These are phyloP conservation scores for Cytospora paraplurivora DNA, from an alignment of 2,329 filamentous ascomycete genomes.

Conservation along the genomic window DNA sequence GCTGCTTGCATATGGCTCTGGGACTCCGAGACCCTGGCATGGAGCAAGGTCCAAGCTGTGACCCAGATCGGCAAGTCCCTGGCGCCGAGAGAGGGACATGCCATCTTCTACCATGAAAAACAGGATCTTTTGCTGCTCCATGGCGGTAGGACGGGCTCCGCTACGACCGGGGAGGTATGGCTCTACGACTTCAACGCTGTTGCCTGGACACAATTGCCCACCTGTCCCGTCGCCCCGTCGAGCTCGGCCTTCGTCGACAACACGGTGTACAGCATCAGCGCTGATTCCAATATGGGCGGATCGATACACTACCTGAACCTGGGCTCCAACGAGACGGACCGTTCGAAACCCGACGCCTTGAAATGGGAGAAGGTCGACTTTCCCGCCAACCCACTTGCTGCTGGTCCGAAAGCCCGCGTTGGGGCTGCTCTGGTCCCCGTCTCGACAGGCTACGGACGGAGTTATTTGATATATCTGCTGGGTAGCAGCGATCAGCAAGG, in stretches of 20 bases:
- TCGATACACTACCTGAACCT: constrained; percentile 42
- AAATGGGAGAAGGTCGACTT: constrained; percentile 43
- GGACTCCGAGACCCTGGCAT: constrained; percentile 40
- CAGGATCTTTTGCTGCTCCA: constrained; percentile 55
- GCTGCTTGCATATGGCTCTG: constrained; percentile 42
- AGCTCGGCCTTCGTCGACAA: constrained; percentile 47
- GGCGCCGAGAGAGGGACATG: constrained; percentile 37
- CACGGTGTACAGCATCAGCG: constrained; percentile 50
- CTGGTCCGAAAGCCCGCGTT: constrained; percentile 46
- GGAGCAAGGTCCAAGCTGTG: constrained; percentile 38
- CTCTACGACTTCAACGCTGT: constrained; percentile 51
- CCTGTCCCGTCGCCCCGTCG: constrained; percentile 42
- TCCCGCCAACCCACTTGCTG: constrained; percentile 41
- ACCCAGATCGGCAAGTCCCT: constrained; percentile 38
- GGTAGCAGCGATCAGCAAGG: constrained; percentile 38
- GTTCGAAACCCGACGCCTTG: constrained; percentile 36
- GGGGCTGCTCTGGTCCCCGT: constrained; percentile 49
- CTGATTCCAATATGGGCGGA: constrained; percentile 38
- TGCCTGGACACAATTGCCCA: constrained; percentile 53
- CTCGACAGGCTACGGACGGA: constrained; percentile 53
- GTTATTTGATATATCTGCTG: constrained; percentile 54
- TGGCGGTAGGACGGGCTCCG: constrained; percentile 44
- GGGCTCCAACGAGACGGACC: constrained; percentile 35
- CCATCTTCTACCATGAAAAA: constrained; percentile 41
- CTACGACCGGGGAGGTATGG: constrained; percentile 48